Evolutionary conservation across 805 yeast species (phyloP).

Genomic region (Metschnikowia orientalis): DNA sequence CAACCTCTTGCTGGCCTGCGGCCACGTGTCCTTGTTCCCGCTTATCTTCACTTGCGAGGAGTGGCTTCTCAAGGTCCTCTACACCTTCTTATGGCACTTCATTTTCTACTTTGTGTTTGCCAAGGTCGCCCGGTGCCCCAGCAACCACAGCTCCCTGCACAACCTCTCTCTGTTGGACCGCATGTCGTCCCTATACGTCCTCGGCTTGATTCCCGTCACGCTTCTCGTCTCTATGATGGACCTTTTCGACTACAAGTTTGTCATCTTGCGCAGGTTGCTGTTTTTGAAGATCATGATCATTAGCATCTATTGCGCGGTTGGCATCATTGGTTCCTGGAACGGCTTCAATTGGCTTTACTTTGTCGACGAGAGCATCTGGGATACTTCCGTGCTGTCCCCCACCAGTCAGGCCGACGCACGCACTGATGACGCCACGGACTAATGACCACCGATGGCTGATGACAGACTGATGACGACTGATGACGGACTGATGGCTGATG

Average conservation of each 20-base stretch:
- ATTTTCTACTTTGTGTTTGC: slow-evolving; percentile 69
- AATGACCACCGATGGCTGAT: no score
- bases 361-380: slow-evolving; percentile 73
- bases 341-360: slow-evolving; percentile 87
- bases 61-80: slow-evolving; percentile 67
- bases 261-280: slow-evolving; percentile 54
- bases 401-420: no score
- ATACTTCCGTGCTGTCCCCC: no score
- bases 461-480: no score
- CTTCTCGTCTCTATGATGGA: slow-evolving; percentile 41
- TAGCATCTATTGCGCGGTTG: slow-evolving; percentile 82
- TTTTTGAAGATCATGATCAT: slow-evolving; percentile 76
- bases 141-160: slow-evolving; percentile 16
- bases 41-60: slow-evolving; percentile 76
- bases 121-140: slow-evolving; percentile 61
- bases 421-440: no score
- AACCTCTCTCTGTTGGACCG: slow-evolving; percentile 49
- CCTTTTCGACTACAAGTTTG: slow-evolving; percentile 50
- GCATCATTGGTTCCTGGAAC: slow-evolving; percentile 81
- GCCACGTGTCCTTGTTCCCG: slow-evolving; percentile 86
- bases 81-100: slow-evolving; percentile 82
- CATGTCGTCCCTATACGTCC: slow-evolving; percentile 58
- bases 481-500: no score
- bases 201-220: slow-evolving; percentile 66
- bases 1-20: slow-evolving; percentile 68